Conservation (phyloP, 192 early-diverging fungal species). For the Umbelopsis vinacea region DNA sequence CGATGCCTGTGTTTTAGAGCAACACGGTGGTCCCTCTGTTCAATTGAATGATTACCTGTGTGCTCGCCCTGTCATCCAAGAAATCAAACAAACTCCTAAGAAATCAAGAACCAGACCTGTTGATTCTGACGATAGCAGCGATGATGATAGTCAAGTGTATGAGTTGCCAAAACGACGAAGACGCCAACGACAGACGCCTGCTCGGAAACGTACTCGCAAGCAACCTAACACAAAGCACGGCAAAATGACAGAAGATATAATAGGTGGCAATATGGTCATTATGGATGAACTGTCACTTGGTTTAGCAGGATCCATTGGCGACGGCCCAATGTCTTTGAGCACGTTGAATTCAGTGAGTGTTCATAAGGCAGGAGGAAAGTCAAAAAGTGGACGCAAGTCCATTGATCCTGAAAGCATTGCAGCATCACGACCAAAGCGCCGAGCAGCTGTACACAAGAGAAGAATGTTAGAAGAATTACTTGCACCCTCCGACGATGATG, state of each 20-base stretch:
- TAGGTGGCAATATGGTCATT: neutral
- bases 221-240: neutral
- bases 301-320: neutral
- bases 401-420: conserved; percentile 37
- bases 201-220: conserved; percentile 1
- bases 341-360: conserved; percentile 2
- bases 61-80: neutral
- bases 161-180: neutral
- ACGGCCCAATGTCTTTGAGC: neutral
- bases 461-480: conserved; percentile 42
- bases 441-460: conserved; percentile 45
- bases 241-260: neutral
- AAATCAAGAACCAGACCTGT: conserved; percentile 17
- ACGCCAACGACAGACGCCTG: neutral
- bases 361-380: neutral
- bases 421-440: conserved; percentile 30
- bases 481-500: conserved; percentile 31
- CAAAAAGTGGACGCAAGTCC: neutral
- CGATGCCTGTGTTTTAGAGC: conserved; percentile 40
- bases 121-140: conserved; percentile 2
- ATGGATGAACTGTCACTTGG: conserved; percentile 8
- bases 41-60: conserved; percentile 18
- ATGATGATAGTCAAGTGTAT: conserved; percentile 13
- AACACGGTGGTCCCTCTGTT: conserved; percentile 36
- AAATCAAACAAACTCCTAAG: neutral